These are phyloP conservation scores for Tetragonia tetragonoides DNA, from an alignment of 148 eudicot genomes.

Conservation along the genomic window DNA sequence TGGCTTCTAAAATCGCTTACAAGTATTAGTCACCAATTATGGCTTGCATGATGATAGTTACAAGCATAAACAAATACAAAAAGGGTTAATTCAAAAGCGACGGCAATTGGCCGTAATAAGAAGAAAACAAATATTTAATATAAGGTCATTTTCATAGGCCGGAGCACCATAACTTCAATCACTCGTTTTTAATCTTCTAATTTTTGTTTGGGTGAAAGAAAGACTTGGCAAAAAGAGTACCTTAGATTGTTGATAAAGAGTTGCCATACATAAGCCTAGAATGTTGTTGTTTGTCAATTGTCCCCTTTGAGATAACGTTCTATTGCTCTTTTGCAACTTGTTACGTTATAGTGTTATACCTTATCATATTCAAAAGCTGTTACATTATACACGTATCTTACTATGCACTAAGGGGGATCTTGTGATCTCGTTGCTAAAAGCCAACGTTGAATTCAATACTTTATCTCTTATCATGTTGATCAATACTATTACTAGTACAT, in stretches of 20 bases:
- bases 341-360: too few relatives aligned
- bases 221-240: slow-evolving; percentile 21
- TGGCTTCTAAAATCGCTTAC: too few relatives aligned
- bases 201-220: not conserved
- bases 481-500: too few relatives aligned
- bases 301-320: slow-evolving; percentile 2
- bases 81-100: not conserved
- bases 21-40: not conserved
- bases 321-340: not conserved
- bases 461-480: too few relatives aligned
- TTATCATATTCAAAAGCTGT: too few relatives aligned
- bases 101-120: too few relatives aligned
- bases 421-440: not conserved
- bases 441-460: not conserved
- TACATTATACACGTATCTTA: not conserved
- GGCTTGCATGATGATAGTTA: slow-evolving; percentile 7
- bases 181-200: not conserved
- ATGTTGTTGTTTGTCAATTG: slow-evolving; percentile 8
- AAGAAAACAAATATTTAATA: not conserved
- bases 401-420: not conserved
- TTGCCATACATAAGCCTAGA: not conserved
- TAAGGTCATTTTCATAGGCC: slow-evolving; percentile 10
- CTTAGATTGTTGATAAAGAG: slow-evolving; percentile 21
- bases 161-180: not conserved
- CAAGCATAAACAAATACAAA: not conserved